phyloP scores from a whole-genome alignment of 2,329 filamentous ascomycete genomes.

The Dothideomycetidae sp. region DNA sequence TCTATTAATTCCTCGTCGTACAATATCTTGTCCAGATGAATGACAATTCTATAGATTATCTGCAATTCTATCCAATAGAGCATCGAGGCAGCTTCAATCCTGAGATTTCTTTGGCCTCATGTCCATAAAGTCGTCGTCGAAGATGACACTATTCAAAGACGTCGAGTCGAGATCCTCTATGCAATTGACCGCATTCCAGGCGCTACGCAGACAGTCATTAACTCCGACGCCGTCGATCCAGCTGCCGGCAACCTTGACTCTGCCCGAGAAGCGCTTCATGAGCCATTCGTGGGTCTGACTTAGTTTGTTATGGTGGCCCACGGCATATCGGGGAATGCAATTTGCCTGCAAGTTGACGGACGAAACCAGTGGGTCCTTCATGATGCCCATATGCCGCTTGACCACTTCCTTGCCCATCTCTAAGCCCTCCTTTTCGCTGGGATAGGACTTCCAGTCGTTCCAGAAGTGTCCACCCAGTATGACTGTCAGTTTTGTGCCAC shows the following conservation, averaged over 20 bases:
- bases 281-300: slow-evolving; percentile 42
- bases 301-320: slow-evolving; percentile 59
- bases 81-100: too few species aligned
- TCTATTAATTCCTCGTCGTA: too few species aligned
- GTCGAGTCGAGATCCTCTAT: slow-evolving; percentile 19
- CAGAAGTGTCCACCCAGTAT: slow-evolving; percentile 94
- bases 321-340: slow-evolving; percentile 81
- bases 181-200: slow-evolving; percentile 37
- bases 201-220: slow-evolving; percentile 40
- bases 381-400: slow-evolving; percentile 59
- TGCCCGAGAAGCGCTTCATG: slow-evolving; percentile 41
- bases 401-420: slow-evolving; percentile 57
- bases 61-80: too few species aligned
- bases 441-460: slow-evolving; percentile 49
- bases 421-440: slow-evolving; percentile 51
- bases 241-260: slow-evolving; percentile 46
- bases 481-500: slow-evolving; percentile 71
- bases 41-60: slow-evolving; percentile 1
- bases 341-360: slow-evolving; percentile 48
- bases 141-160: background rate
- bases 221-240: slow-evolving; percentile 36
- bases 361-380: slow-evolving; percentile 44
- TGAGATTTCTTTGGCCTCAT: too few species aligned
- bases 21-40: slow-evolving; percentile 3
- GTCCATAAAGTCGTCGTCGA: too few species aligned